phyloP scores from a whole-genome alignment of 139 green algal species.

The Closterium sp. region DNA sequence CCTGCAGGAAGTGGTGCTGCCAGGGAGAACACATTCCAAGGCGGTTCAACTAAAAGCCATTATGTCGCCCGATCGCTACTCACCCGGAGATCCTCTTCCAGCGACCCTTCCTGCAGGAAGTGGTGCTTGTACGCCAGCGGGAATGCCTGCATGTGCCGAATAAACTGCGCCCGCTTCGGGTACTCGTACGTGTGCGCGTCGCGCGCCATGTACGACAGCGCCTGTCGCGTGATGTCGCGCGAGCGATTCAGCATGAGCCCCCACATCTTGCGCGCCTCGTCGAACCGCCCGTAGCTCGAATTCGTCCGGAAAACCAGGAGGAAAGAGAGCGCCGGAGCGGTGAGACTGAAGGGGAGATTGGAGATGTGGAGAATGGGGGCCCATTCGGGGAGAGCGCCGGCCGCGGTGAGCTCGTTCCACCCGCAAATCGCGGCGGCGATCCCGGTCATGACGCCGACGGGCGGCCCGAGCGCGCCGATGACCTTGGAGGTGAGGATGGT shows the following conservation, averaged over 20 bases:
- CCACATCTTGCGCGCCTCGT: conserved; percentile 51
- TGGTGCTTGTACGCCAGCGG: conserved; percentile 42
- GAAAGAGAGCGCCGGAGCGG: conserved; percentile 37
- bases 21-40: no score
- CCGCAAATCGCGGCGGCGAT: conserved; percentile 16
- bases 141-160: conserved; percentile 40
- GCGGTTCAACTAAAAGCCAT: no score
- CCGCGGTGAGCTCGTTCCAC: conserved; percentile 17
- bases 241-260: conserved; percentile 21
- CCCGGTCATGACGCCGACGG: background rate
- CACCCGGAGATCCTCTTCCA: conserved; percentile 39
- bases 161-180: conserved; percentile 29
- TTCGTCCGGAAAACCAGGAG: conserved; percentile 52
- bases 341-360: conserved; percentile 36
- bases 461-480: conserved; percentile 33
- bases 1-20: no score
- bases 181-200: conserved; percentile 23
- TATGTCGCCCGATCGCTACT: no score
- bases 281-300: conserved; percentile 38
- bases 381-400: conserved; percentile 6
- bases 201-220: conserved; percentile 29
- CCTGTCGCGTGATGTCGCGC: conserved; percentile 32
- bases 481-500: conserved; percentile 29
- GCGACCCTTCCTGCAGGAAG: conserved; percentile 29
- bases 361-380: conserved; percentile 26